These are phyloP conservation scores for Volvox reticuliferus DNA, from an alignment of 139 green algal genomes.

Conservation along the genomic window DNA sequence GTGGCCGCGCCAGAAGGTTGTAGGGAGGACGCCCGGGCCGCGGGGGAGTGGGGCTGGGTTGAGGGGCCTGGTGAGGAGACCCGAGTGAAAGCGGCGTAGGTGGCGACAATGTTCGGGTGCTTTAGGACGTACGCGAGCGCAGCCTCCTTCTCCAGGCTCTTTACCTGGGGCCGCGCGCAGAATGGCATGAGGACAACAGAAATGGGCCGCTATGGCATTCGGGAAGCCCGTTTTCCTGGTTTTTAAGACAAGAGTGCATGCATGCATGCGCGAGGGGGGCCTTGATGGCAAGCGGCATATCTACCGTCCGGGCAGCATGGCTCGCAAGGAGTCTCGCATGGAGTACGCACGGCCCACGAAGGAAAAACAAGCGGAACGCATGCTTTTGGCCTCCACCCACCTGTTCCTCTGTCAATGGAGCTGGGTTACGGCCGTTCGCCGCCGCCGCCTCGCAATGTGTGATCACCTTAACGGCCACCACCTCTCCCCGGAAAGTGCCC, in stretches of 20 bases:
- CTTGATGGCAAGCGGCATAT: no score
- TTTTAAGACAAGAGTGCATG: no score
- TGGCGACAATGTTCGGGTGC: conserved; percentile 44
- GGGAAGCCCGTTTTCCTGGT: no score
- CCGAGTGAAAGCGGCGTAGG: conserved; percentile 39
- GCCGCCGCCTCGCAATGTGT: neutral
- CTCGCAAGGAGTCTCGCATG: no score
- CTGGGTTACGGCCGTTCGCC: neutral
- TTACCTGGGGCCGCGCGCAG: neutral
- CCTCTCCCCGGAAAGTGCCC: conserved; percentile 8
- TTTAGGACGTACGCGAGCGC: conserved; percentile 31
- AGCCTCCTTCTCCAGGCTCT: conserved; percentile 31
- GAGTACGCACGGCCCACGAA: no score
- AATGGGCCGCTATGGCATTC: no score
- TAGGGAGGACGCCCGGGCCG: neutral
- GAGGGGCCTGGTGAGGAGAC: neutral
- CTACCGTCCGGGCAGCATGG: no score
- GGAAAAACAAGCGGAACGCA: no score
- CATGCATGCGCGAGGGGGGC: no score
- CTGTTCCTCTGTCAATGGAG: neutral
- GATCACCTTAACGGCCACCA: conserved; percentile 43
- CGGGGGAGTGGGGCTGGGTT: neutral
- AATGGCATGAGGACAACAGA: no score
- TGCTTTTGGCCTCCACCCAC: neutral
- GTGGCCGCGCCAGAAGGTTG: no score